Evolutionary conservation across 345 rosid species (phyloP), one percentile per base, ranked within the genome.

Genomic region (Aegle marmelos): DNA sequence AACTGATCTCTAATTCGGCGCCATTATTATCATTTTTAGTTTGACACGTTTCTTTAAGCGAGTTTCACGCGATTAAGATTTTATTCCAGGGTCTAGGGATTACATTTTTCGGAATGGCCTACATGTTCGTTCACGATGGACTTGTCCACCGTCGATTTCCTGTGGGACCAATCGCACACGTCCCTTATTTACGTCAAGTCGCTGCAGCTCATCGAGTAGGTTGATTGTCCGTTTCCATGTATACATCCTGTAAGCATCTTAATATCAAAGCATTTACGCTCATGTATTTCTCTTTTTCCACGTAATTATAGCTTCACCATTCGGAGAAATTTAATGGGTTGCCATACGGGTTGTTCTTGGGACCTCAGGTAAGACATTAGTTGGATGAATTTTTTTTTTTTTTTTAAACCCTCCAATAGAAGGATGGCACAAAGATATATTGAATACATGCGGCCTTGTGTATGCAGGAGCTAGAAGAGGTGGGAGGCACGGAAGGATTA

Each of bases 121-220:
- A 91, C 83, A 89, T 91, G 95, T 87, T 91, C 36, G 89, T 91
- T 56, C 95, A 91, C 31, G 95, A 89, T 27, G 95, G 95, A 2
- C 86, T 91, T 22, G 95, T 91, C 36, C 95, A 91, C 81, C 88
- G 89, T 75, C 85, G 95, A 80, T 91, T 91, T 74, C 90, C 93
- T 0, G 93, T 91, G 30, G 93, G 95, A 9, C 93, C 93, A 68
- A 86, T 91, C n/a, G 88, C 88, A 3, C 62, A 87, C 27, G 89
- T 91, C 36, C 95, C 95, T 17, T 91, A 89, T 76, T 79, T 91
- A 41, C 81, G 85, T 41, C 78, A 65, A 75, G 89, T 91, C 1
- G 93, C 95, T 50, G 89, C 90, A 9, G 95, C 95, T 10, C 95
- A 91, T 80, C 91, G 83, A 76, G 95, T 91, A 80, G 67, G 27